phyloP scores from a whole-genome alignment of 805 yeast genomes.

The Cyberlindnera galapagoensis region DNA sequence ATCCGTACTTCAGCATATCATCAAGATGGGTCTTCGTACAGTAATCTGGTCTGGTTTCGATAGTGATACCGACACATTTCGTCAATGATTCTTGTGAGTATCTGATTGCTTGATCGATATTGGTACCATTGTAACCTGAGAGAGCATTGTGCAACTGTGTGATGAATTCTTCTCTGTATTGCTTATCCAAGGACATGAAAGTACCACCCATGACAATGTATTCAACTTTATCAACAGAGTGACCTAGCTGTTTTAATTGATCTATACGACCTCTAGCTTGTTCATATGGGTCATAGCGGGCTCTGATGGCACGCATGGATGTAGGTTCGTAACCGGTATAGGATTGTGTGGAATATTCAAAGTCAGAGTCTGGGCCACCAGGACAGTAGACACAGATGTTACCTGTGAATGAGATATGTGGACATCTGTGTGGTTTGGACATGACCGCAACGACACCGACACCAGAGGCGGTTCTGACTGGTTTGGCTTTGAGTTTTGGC shows the following conservation, averaged over 20 bases:
- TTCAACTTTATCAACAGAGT: slow-evolving; percentile 94
- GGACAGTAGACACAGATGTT: slow-evolving; percentile 98
- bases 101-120: slow-evolving; percentile 83
- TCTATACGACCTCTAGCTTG: slow-evolving; percentile 98
- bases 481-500: slow-evolving; percentile 96
- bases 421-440: slow-evolving; percentile 99
- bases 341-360: slow-evolving; percentile 96
- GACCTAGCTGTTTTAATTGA: slow-evolving; percentile 91
- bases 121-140: slow-evolving; percentile 83
- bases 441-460: slow-evolving; percentile 98
- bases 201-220: slow-evolving; percentile 99
- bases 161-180: slow-evolving; percentile 85
- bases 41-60: slow-evolving; percentile 97
- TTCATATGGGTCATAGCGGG: slow-evolving; percentile 96
- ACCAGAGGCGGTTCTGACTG: slow-evolving; percentile 97
- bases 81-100: slow-evolving; percentile 92
- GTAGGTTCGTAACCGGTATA: slow-evolving; percentile 99
- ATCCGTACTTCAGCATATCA: slow-evolving; percentile 94
- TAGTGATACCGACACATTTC: slow-evolving; percentile 97
- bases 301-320: slow-evolving; percentile 98
- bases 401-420: slow-evolving; percentile 98
- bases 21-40: slow-evolving; percentile 93
- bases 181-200: slow-evolving; percentile 88
- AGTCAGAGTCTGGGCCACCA: slow-evolving; percentile 98
- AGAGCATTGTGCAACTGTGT: slow-evolving; percentile 90